Conservation (phyloP, 176 grass and related monocot genomes). For the Cenchrus fungigraminus region DNA sequence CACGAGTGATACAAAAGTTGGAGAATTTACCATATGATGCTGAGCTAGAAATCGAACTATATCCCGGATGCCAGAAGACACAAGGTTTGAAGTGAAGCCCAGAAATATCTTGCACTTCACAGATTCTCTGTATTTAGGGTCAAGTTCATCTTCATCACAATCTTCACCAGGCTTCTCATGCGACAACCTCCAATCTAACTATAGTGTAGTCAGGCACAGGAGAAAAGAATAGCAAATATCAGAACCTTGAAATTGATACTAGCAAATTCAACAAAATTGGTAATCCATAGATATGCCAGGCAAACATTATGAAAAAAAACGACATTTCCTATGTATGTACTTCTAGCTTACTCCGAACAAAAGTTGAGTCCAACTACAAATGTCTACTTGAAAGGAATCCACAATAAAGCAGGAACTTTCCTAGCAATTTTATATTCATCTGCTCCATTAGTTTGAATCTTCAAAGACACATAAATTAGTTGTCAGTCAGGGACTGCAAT, state of each 20-base stretch:
- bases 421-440: not conserved
- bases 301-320: not conserved
- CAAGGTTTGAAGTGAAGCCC: slow-evolving; percentile 94
- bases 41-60: slow-evolving; percentile 78
- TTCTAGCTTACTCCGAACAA: not conserved
- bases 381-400: not conserved
- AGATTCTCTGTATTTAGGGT: slow-evolving; percentile 73
- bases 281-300: not conserved
- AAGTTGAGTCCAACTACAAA: not conserved
- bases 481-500: not conserved
- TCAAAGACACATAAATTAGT: not conserved
- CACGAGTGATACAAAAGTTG: not conserved
- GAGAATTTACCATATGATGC: slow-evolving; percentile 84
- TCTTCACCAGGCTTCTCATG: slow-evolving; percentile 68
- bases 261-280: slow-evolving; percentile 1
- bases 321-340: not conserved
- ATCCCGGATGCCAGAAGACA: slow-evolving; percentile 90
- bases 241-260: not conserved
- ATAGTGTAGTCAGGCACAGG: slow-evolving; percentile 35
- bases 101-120: slow-evolving; percentile 97
- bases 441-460: not conserved
- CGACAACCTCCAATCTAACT: slow-evolving; percentile 90
- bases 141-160: slow-evolving; percentile 61
- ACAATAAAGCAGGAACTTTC: not conserved
- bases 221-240: slow-evolving; percentile 30